Conservation (phyloP, 2,329 filamentous ascomycete species). For the Coniochaeta hoffmannii region DNA sequence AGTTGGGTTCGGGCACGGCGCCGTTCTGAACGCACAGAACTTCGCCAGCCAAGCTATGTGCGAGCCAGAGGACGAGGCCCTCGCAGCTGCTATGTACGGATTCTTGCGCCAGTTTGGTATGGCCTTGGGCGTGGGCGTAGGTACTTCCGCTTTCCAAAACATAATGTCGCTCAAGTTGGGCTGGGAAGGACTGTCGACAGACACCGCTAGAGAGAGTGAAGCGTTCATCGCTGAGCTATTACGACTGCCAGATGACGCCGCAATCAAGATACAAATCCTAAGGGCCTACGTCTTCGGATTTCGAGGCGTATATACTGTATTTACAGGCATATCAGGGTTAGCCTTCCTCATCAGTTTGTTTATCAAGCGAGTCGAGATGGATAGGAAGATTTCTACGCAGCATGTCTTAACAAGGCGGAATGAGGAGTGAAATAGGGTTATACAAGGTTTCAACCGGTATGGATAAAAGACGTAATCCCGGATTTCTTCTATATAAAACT, state of each 20-base stretch:
- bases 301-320: conserved; percentile 17
- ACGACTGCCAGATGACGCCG: conserved; percentile 12
- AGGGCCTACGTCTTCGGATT: conserved; percentile 16
- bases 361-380: conserved; percentile 16
- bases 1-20: conserved; percentile 27
- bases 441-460: too few species aligned
- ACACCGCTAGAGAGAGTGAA: conserved; percentile 22
- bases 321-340: conserved; percentile 11
- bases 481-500: too few species aligned
- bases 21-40: conserved; percentile 29
- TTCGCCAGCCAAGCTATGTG: conserved; percentile 31
- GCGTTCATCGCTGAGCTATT: conserved; percentile 15
- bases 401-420: too few species aligned
- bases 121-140: conserved; percentile 31
- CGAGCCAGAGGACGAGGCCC: conserved; percentile 24
- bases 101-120: conserved; percentile 33
- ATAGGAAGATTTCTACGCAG: too few species aligned
- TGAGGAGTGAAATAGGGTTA: too few species aligned
- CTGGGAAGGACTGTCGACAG: conserved; percentile 18
- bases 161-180: conserved; percentile 25
- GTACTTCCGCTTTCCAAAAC: conserved; percentile 33
- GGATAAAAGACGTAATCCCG: too few species aligned
- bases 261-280: conserved; percentile 11
- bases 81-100: conserved; percentile 31
- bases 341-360: conserved; percentile 12